phyloP scores from a whole-genome alignment of 2,329 filamentous ascomycete species.

The Paracoccidioides lutzii region DNA sequence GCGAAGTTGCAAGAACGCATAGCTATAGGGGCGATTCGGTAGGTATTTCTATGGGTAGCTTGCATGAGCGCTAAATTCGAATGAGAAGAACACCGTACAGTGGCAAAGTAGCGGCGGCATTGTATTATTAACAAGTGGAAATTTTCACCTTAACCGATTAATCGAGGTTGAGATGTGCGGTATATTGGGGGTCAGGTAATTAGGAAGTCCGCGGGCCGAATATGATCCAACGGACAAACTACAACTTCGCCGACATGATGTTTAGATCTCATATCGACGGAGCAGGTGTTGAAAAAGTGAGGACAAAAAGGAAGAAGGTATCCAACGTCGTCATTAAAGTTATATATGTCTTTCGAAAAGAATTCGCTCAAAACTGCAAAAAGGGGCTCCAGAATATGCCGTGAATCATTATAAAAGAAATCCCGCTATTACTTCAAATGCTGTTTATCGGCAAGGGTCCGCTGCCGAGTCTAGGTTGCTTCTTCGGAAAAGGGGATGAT shows the following conservation, averaged over 20 bases:
- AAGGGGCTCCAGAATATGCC: constrained; percentile 20
- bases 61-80: neutral
- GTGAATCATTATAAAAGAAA: constrained; percentile 20
- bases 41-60: neutral
- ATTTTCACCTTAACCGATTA: neutral
- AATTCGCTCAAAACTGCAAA: constrained; percentile 28
- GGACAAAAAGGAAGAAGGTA: constrained; percentile 15
- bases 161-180: neutral
- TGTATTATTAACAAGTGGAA: neutral
- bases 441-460: constrained; percentile 9
- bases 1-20: too few species aligned
- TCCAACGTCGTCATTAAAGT: constrained; percentile 22
- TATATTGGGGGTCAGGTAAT: neutral
- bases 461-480: neutral
- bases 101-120: neutral
- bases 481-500: neutral
- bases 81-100: neutral
- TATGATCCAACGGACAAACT: constrained; percentile 1
- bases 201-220: too few species aligned
- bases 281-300: constrained; percentile 7
- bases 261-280: neutral
- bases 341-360: constrained; percentile 16
- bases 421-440: constrained; percentile 13
- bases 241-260: neutral
- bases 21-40: neutral